Evolutionary conservation across 169 alveolate species (phyloP).

Genomic region (Plasmodium chabaudi): DNA sequence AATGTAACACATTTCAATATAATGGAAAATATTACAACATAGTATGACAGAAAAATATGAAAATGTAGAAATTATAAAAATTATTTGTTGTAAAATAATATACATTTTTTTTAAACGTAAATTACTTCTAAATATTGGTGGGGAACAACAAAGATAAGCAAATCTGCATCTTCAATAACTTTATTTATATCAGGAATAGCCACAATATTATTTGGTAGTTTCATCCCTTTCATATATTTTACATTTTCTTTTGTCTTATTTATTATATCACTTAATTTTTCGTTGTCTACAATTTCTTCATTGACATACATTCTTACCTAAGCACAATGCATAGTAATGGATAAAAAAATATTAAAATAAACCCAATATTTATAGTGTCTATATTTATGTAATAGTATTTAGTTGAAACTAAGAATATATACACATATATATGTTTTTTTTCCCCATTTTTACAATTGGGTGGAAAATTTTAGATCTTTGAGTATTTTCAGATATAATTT

Average conservation of each 20-base stretch:
- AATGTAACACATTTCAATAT: too few relatives aligned
- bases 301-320: slow-evolving; percentile 91
- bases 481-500: slow-evolving; percentile 84
- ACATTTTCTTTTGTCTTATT: slow-evolving; percentile 90
- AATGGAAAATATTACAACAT: background rate
- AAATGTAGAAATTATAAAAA: background rate
- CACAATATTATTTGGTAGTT: slow-evolving; percentile 89
- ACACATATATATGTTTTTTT: slow-evolving; percentile 3
- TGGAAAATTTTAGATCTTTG: slow-evolving; percentile 78
- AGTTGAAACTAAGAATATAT: too few relatives aligned
- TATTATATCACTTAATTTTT: slow-evolving; percentile 88
- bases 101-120: background rate
- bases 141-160: slow-evolving; percentile 91
- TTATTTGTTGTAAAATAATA: background rate
- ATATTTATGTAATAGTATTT: too few relatives aligned
- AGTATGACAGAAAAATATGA: background rate
- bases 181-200: slow-evolving; percentile 91
- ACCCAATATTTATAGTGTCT: background rate
- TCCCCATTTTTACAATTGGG: slow-evolving; percentile 75
- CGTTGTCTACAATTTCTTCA: slow-evolving; percentile 90
- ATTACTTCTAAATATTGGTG: slow-evolving; percentile 89
- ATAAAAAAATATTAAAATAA: background rate
- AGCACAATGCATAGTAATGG: slow-evolving; percentile 4
- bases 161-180: slow-evolving; percentile 89
- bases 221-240: slow-evolving; percentile 91